Conservation (phyloP, 2,329 filamentous ascomycete species). For the Stagonosporopsis vannaccii region DNA sequence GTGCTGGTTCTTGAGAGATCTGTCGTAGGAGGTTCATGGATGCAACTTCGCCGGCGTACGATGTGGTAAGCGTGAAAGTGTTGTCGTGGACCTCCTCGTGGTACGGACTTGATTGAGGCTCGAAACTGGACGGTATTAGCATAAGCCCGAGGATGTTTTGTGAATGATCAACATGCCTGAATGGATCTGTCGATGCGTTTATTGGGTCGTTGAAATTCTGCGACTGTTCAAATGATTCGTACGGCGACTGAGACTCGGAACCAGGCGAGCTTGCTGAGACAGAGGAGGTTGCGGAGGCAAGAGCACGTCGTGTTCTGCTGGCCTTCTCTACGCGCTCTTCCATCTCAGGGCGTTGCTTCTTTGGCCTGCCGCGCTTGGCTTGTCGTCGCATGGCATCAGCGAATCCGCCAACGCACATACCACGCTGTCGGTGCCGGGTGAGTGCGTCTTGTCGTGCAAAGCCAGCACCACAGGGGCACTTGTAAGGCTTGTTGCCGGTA, state of each 20-base stretch:
- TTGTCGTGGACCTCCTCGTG: constrained; percentile 30
- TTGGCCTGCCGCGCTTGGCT: constrained; percentile 70
- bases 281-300: constrained; percentile 45
- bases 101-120: constrained; percentile 40
- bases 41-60: constrained; percentile 39
- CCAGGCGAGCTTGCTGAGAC: constrained; percentile 43
- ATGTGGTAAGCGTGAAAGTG: constrained; percentile 36
- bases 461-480: constrained; percentile 90
- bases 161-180: constrained; percentile 35
- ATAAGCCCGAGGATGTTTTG: neutral
- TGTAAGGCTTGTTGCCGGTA: constrained; percentile 92
- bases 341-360: constrained; percentile 67
- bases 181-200: constrained; percentile 41
- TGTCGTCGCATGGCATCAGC: constrained; percentile 76
- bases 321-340: constrained; percentile 66
- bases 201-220: constrained; percentile 41
- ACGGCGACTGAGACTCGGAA: constrained; percentile 41
- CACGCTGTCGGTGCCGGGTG: constrained; percentile 90
- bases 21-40: constrained; percentile 47
- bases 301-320: constrained; percentile 56
- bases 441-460: constrained; percentile 96
- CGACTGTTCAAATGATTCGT: constrained; percentile 36
- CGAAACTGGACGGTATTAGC: constrained; percentile 41
- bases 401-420: constrained; percentile 95
- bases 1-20: constrained; percentile 40